Base-by-base conservation (phyloP, 139 green algal genomes). In the Ostreobium quekettii region DNA sequence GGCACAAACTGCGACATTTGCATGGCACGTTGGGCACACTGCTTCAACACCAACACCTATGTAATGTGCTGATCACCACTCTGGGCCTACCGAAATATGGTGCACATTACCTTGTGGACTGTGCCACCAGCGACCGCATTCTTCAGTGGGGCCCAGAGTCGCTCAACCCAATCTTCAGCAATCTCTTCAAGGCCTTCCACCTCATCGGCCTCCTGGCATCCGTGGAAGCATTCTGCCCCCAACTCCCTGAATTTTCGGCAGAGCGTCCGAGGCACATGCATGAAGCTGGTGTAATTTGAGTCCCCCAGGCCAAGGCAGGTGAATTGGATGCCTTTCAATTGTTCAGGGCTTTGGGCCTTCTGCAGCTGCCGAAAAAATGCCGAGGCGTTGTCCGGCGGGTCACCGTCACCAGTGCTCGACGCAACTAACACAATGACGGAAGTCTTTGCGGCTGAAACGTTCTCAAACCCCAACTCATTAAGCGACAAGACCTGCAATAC, bases 201-300 rank as follows among this genome's bases (percentile, higher is more conserved):
- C 79, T 97, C 92, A 72, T 97, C 92, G 24, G 87, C 89, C 72
- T 97, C 92, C 22, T 37, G 74, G 33, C 48, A 72, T 0, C 64
- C 49, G 63, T 90, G 91, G 75, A 97, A 96, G 22, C 58, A 62
- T 24, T 59, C 64, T 0, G 86, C 93, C 7, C 93, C 93, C 48
- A 96, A 64, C 31, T 95, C 87, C 30, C 71, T 39, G 32, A 98
- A 77, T 2, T 64, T 36, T 64, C 75, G 72, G 66, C 48, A 64
- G 8, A 60, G 33, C 28, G 58, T 48, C 47, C 91, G 80, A 0
- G 91, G 80, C 26, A 97, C 84, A 3, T 70, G 47, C 86, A 95
- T 95, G 82, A 90, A 98, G 42, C 82, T 79, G 7, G 92, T 97
- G 78, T 98, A 99, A 78, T 99, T 99, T 62, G 84, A 93, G 82